Evolutionary conservation across 2,329 filamentous ascomycete genomes (phyloP).

Genomic region (Microdochium paspali): DNA sequence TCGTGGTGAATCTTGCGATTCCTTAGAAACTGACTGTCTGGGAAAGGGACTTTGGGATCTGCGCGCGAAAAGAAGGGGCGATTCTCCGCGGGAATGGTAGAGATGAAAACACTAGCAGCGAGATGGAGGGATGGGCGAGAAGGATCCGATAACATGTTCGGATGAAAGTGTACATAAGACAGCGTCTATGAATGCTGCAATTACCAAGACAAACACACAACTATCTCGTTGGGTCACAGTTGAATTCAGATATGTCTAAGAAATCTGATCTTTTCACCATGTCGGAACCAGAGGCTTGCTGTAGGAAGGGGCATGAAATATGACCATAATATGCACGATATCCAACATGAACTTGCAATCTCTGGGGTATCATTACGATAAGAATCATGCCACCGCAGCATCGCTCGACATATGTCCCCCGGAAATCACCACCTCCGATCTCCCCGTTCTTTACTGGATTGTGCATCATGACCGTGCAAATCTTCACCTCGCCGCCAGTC

Average conservation of each 20-base stretch:
- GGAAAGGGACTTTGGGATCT: constrained; percentile 75
- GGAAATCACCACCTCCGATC: constrained; percentile 5
- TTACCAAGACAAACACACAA: no score
- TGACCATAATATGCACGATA: no score
- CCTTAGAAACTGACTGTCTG: not conserved
- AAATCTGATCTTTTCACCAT: no score
- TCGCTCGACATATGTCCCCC: no score
- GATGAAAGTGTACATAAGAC: constrained; percentile 31
- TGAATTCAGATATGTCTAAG: no score
- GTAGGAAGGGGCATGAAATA: no score
- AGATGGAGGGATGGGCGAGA: not conserved
- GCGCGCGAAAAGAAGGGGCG: constrained; percentile 80
- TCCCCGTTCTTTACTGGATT: constrained; percentile 25
- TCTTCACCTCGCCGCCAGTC: constrained; percentile 35
- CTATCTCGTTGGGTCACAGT: not conserved
- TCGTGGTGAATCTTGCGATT: no score
- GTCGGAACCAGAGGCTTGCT: no score
- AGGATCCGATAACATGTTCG: not conserved
- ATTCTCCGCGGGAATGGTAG: constrained; percentile 74
- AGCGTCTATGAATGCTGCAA: not conserved
- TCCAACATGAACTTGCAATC: no score
- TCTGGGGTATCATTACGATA: not conserved
- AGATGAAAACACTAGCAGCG: constrained; percentile 1
- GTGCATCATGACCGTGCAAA: constrained; percentile 20
- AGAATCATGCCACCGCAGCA: no score